A percentile compares a stretch with the other conserved stretches of the same genome.
These are phyloP conservation scores for Cylindrotheca closterium DNA, from an alignment of 108 stramenopile genomes.

Conservation along the genomic window DNA sequence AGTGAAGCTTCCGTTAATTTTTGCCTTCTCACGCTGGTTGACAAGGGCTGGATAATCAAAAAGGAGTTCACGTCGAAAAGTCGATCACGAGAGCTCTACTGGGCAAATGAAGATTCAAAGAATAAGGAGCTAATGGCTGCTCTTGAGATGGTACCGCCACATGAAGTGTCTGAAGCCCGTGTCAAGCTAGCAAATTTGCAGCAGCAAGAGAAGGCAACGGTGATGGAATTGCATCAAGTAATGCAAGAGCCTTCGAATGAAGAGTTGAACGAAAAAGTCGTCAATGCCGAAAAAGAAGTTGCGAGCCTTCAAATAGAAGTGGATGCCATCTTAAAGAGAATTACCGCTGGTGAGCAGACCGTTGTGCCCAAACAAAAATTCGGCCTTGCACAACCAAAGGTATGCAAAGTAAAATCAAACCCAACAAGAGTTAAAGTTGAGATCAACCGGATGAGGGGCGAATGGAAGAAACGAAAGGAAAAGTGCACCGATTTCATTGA, in stretches of 20 bases:
- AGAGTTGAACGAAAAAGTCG: conserved; percentile 42
- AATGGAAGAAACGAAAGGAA: conserved; percentile 73
- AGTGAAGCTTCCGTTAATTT: conserved; percentile 60
- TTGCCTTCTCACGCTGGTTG: conserved; percentile 64
- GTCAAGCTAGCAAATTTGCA: conserved; percentile 28
- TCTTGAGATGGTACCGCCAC: conserved; percentile 22
- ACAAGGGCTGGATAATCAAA: conserved; percentile 60
- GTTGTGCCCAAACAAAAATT: background rate
- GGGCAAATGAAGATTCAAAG: conserved; percentile 51
- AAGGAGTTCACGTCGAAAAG: conserved; percentile 61
- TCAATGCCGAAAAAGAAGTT: conserved; percentile 33
- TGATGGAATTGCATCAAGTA: conserved; percentile 38
- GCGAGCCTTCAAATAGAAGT: conserved; percentile 33
- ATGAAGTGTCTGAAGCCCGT: conserved; percentile 36
- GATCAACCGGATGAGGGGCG: conserved; percentile 72
- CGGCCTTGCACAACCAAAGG: conserved; percentile 7
- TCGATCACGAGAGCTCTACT: conserved; percentile 64
- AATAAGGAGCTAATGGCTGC: conserved; percentile 32
- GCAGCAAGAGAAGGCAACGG: conserved; percentile 14
- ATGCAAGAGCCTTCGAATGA: conserved; percentile 50
- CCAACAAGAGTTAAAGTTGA: conserved; percentile 41
- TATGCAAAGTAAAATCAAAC: background rate
- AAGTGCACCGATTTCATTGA: conserved; percentile 87
- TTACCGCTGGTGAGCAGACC: conserved; percentile 3
- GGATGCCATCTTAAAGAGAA: conserved; percentile 31